Base-by-base conservation (phyloP, 2,329 filamentous ascomycete genomes). In the Colletotrichum brevisporum region DNA sequence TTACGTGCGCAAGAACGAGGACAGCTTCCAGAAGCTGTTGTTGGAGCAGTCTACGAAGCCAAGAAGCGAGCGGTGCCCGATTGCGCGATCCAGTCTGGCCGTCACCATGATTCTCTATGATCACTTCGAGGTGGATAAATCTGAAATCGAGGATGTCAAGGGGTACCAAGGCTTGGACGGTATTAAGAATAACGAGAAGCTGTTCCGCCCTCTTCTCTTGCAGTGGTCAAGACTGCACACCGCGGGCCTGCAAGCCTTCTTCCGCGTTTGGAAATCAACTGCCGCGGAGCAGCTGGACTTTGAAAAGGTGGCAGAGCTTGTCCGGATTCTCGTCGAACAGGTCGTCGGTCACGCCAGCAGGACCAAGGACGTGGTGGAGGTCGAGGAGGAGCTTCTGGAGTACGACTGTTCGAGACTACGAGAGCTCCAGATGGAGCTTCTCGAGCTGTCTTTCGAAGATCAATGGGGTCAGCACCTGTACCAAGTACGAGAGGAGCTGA, bases 221-320 rank as follows among this genome's bases (percentile, higher is more conserved):
- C 95, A 98, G 76, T 99, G 96, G 96, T 95, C 94, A 13, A 88
- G 94, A 39, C 81, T 99, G 52, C 96, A 99, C 79, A 93, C 93
- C 5, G 92, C 94, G 2, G 92, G 92, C 0, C 81, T 99, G 45
- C 92, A 95, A 75, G 91, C 94, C 4, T 98, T 98, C 78, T 92
- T 98, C 76, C 89, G 95, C 39, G 79, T 99, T 53, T 99, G 96
- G 96, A 97, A 97, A 81, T 89, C 91, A 1, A 97, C 95, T 0
- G 92, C 92, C 3, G 95, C 96, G 0, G 90, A 93, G 74, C 83
- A 88, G n/a, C 90, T 92, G 63, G 96, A 99, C 79, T 97, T 98
- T 76, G 92, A 94, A 71, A 98, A 98, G 81, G 93, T 98, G 48
- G 92, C 93, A 48, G 95, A 98, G 78, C 86, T 99, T 63, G 89